Evolutionary conservation across 257 asterid species (phyloP), one percentile per base, ranked within the genome.

Genomic region (Perilla frutescens): DNA sequence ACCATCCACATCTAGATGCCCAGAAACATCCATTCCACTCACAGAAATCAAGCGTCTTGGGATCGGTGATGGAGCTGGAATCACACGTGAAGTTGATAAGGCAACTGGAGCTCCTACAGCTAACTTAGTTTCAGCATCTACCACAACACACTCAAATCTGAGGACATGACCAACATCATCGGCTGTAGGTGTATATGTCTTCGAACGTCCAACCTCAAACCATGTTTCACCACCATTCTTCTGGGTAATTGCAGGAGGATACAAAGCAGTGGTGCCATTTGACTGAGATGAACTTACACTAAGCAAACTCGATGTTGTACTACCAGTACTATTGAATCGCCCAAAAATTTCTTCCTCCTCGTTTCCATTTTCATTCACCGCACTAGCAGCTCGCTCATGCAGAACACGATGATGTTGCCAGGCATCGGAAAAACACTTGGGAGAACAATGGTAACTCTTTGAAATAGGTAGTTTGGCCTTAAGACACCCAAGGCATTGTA

Each of bases 381-480:
- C 88, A 87, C 86, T 85, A 20, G 97, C 93, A 48, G 97, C 97
- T 68, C 96, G 97, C 73, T 94, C 99, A 69, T 94, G 99, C 84
- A 94, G 83, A 76, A 76, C 89, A 62, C 98, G 98, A 70, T 94
- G 99, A 76, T 94, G 97, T 62, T 84, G 96, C 99, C 99, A 94
- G 65, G 97, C 97, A 86, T 83, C 90, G n/a, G 97, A 77, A 71
- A 90, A 94, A 79, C 99, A 94, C 82, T 91, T 94, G 11, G 96
- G 77, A 45, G 98, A 87, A 81, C 99, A 94, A 68, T 94, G 98
- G 76, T 94, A 94, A 80, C 99, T 94, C 88, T 94, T 90, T 6
- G 93, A 57, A 66, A 86, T 73, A 36, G 98, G 96, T 75, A 94
- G 70, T 80, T 91, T 94, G 67, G 93, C 96, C 80, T 94, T 91